Percentiles rank a stretch among this genome's conserved stretches.
Evolutionary conservation across 768 basidiomycete genomes (phyloP).

Genomic region (Mycena galopus): DNA sequence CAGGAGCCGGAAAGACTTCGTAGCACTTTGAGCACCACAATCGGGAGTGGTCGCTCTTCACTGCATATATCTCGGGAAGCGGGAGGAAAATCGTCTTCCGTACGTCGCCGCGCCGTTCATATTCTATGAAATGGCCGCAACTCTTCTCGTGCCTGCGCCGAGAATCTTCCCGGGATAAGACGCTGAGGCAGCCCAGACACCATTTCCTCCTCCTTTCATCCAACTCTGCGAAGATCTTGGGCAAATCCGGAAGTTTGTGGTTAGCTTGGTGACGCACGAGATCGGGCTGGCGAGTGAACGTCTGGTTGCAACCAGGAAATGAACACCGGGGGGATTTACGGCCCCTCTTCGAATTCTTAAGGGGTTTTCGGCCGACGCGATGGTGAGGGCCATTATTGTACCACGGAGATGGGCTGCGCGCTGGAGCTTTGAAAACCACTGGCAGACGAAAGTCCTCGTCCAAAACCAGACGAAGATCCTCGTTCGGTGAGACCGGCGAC

Average conservation of each 20-base stretch:
- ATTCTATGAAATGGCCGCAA: not conserved
- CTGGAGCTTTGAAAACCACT: too few relatives aligned
- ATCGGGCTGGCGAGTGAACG: constrained; percentile 2
- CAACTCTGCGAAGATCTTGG: not conserved
- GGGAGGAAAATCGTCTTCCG: constrained; percentile 8
- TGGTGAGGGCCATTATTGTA: not conserved
- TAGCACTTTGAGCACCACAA: constrained; percentile 15
- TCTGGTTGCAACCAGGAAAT: not conserved
- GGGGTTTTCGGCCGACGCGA: not conserved
- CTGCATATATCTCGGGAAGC: constrained; percentile 18
- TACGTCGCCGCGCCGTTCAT: not conserved
- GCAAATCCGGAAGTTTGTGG: not conserved
- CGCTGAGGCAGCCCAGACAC: constrained; percentile 21
- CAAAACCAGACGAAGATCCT: too few relatives aligned
- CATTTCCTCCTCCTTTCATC: not conserved
- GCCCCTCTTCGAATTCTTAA: not conserved
- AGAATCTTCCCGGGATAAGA: constrained; percentile 16
- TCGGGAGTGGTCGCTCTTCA: not conserved
- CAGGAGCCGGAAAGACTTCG: not conserved
- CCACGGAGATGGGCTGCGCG: not conserved
- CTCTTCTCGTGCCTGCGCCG: constrained; percentile 15
- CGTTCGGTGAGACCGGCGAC: too few relatives aligned
- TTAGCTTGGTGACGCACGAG: not conserved
- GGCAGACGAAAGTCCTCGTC: too few relatives aligned
- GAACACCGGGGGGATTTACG: not conserved